Conservation (phyloP, 306 rosid species). For the Ormosia semicastrata region DNA sequence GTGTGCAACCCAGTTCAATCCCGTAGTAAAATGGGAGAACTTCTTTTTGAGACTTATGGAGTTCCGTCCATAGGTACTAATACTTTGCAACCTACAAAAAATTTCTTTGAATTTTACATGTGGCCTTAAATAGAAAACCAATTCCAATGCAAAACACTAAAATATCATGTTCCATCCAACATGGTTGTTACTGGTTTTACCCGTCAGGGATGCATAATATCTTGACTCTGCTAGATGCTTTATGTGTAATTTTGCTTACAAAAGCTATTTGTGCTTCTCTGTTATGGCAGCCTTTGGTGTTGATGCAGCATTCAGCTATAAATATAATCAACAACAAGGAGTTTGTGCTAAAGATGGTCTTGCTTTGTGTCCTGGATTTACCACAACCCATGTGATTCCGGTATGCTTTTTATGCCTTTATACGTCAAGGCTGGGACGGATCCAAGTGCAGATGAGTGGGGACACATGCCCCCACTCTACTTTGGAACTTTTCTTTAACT, state of each 20-base stretch:
- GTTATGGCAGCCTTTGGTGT: slow-evolving; percentile 81
- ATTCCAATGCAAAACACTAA: neutral
- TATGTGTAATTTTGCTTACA: neutral
- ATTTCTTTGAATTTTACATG: neutral
- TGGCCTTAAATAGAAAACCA: neutral
- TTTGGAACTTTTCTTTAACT: no score
- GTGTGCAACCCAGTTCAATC: slow-evolving; percentile 78
- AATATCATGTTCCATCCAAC: neutral
- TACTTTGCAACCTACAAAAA: slow-evolving; percentile 7
- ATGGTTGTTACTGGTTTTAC: neutral
- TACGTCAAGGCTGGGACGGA: no score
- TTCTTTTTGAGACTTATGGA: slow-evolving; percentile 85
- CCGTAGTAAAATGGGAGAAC: slow-evolving; percentile 83
- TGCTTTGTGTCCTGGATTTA: slow-evolving; percentile 93
- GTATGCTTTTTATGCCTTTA: slow-evolving; percentile 49
- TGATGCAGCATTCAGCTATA: slow-evolving; percentile 94
- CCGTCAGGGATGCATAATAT: neutral
- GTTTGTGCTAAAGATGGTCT: slow-evolving; percentile 87
- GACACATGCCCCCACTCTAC: no score
- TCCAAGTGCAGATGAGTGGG: no score
- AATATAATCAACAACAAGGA: slow-evolving; percentile 78
- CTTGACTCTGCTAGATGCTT: neutral
- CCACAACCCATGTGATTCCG: slow-evolving; percentile 90
- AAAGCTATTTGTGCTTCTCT: slow-evolving; percentile 24
- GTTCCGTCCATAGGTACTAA: slow-evolving; percentile 74